These are phyloP conservation scores for Eimeria sp. DNA, from an alignment of 169 alveolate species.

Conservation along the genomic window DNA sequence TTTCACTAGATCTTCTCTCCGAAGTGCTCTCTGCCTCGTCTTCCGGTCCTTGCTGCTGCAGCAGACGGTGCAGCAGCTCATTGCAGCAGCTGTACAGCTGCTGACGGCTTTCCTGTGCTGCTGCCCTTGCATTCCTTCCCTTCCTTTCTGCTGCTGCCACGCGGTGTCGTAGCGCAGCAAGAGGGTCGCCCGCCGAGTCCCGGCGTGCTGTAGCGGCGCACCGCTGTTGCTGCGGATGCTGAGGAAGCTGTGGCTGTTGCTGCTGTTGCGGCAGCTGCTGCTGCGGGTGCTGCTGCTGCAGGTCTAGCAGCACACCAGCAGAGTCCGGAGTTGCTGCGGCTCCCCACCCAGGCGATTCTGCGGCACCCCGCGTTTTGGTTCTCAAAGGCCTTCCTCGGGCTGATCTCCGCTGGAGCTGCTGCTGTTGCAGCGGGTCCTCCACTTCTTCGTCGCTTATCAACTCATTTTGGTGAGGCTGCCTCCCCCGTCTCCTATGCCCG, in stretches of 20 bases:
- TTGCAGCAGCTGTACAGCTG: conserved; percentile 68
- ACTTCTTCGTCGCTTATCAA: conserved; percentile 48
- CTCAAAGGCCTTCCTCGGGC: conserved; percentile 45
- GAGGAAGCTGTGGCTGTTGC: conserved; percentile 23
- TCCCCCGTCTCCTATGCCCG: conserved; percentile 33
- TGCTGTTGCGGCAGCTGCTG: conserved; percentile 7
- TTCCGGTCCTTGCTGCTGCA: conserved; percentile 56
- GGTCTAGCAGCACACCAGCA: conserved; percentile 26
- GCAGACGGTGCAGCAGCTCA: conserved; percentile 69
- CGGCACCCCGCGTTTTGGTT: conserved; percentile 10
- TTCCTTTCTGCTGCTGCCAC: conserved; percentile 45
- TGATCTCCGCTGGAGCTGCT: conserved; percentile 52
- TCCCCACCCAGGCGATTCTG: conserved; percentile 61
- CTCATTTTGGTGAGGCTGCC: conserved; percentile 31
- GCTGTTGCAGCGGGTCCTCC: conserved; percentile 46
- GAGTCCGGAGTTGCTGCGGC: conserved; percentile 52
- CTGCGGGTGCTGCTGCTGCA: conserved; percentile 39
- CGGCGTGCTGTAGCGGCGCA: conserved; percentile 41
- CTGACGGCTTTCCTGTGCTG: conserved; percentile 37
- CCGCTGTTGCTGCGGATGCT: conserved; percentile 20
- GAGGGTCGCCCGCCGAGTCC: conserved; percentile 60
- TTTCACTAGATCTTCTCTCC: conserved; percentile 52
- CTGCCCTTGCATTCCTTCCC: conserved; percentile 43
- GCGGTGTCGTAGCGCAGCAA: conserved; percentile 51
- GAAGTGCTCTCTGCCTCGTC: conserved; percentile 28